phyloP scores from a whole-genome alignment of 805 yeast genomes.

The Brettanomyces anomalus region DNA sequence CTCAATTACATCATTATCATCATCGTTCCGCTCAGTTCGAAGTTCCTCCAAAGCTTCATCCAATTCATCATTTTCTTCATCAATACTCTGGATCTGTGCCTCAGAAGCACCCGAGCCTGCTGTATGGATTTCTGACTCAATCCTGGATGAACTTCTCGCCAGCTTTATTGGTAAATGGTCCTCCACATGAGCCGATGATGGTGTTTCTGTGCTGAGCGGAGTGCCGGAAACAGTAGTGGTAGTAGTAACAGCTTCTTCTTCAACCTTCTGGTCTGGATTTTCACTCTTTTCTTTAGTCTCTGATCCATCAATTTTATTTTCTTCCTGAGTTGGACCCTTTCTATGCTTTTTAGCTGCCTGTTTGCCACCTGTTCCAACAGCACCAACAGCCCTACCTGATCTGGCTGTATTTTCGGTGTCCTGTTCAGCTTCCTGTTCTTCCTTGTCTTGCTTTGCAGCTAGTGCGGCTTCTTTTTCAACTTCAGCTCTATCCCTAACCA shows the following conservation, averaged over 20 bases:
- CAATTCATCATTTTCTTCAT: slow-evolving; percentile 4
- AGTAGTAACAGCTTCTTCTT: neutral
- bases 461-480: slow-evolving; percentile 57
- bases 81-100: slow-evolving; percentile 1
- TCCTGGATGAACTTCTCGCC: slow-evolving; percentile 3
- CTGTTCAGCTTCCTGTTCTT: slow-evolving; percentile 23
- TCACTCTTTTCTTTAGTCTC: neutral
- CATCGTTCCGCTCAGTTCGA: slow-evolving; percentile 6
- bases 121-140: neutral
- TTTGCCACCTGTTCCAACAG: slow-evolving; percentile 23
- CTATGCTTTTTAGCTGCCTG: slow-evolving; percentile 29
- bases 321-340: slow-evolving; percentile 10
- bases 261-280: neutral
- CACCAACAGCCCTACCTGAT: slow-evolving; percentile 20
- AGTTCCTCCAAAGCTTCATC: slow-evolving; percentile 1
- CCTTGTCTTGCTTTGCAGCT: slow-evolving; percentile 29
- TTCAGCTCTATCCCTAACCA: slow-evolving; percentile 62
- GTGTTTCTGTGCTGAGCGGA: slow-evolving; percentile 1
- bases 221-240: neutral
- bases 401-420: slow-evolving; percentile 13
- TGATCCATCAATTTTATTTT: neutral
- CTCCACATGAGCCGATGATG: slow-evolving; percentile 18
- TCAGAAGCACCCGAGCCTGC: slow-evolving; percentile 1
- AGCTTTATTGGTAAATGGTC: slow-evolving; percentile 9
- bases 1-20: slow-evolving; percentile 16